phyloP scores from a whole-genome alignment of 495 filamentous ascomycete genomes.

The Cercophora samala region DNA sequence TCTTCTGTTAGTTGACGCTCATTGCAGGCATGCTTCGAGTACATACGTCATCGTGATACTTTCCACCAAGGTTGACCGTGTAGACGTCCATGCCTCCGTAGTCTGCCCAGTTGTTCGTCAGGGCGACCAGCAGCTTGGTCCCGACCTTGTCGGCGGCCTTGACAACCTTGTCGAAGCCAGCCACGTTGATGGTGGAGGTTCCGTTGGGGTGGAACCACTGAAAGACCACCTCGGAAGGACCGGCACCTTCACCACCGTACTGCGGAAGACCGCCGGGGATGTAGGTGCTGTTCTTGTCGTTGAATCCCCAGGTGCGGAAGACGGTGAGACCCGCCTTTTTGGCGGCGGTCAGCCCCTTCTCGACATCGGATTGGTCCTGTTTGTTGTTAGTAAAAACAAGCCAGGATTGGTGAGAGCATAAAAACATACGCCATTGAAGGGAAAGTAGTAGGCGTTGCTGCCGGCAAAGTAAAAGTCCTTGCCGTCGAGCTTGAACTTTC shows the following conservation, averaged over 20 bases:
- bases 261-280: conserved; percentile 37
- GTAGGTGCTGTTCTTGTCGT: conserved; percentile 55
- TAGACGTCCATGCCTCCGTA: conserved; percentile 52
- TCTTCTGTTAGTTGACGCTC: conserved; percentile 2
- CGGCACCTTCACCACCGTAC: conserved; percentile 50
- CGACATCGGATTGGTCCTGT: conserved; percentile 57
- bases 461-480: conserved; percentile 65
- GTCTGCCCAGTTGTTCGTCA: conserved; percentile 55
- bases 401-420: neutral
- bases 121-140: conserved; percentile 56
- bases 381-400: neutral
- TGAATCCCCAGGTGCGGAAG: conserved; percentile 63
- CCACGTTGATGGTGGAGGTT: conserved; percentile 53
- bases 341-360: conserved; percentile 53
- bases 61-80: conserved; percentile 37
- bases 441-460: conserved; percentile 70
- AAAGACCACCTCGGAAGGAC: conserved; percentile 50
- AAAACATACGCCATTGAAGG: conserved; percentile 47
- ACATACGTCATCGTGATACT: conserved; percentile 37
- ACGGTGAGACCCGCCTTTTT: conserved; percentile 59
- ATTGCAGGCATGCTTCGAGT: too few species aligned
- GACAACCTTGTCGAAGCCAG: conserved; percentile 65
- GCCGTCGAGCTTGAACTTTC: conserved; percentile 62
- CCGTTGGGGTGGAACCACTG: conserved; percentile 42
- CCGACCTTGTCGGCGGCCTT: conserved; percentile 54